These are phyloP conservation scores for Ascocoryne sarcoides DNA, from an alignment of 2,329 filamentous ascomycete genomes.

Conservation along the genomic window DNA sequence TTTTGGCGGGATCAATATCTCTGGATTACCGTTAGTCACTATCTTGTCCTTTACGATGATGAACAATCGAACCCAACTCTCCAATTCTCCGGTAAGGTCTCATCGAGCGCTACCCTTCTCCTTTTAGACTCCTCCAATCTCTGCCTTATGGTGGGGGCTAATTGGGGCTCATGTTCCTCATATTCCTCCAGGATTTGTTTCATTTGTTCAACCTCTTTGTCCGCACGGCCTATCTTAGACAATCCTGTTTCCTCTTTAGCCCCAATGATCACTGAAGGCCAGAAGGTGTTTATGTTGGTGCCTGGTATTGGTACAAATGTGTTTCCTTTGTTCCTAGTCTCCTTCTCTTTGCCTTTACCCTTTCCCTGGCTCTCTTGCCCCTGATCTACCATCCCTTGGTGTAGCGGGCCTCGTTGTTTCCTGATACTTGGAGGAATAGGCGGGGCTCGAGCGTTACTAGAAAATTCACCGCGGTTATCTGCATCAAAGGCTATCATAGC, in stretches of 20 bases:
- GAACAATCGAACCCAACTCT: slow-evolving; percentile 16
- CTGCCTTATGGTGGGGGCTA: slow-evolving; percentile 8
- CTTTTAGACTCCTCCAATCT: slow-evolving; percentile 25
- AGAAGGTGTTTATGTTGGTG: slow-evolving; percentile 2
- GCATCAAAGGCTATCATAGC: too few species aligned
- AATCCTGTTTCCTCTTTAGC: slow-evolving; percentile 10
- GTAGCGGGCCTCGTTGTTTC: too few species aligned
- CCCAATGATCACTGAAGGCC: slow-evolving; percentile 9
- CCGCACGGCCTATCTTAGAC: slow-evolving; percentile 11
- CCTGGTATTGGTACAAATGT: too few species aligned
- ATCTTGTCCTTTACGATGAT: neutral
- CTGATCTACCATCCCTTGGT: too few species aligned
- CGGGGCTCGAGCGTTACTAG: too few species aligned
- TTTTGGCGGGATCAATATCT: slow-evolving; percentile 12
- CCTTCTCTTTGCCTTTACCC: neutral
- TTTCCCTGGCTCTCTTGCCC: too few species aligned
- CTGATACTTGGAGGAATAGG: neutral
- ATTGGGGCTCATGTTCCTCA: slow-evolving; percentile 6
- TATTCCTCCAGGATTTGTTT: slow-evolving; percentile 9
- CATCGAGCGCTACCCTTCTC: neutral
- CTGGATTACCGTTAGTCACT: slow-evolving; percentile 2
- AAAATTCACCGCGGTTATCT: too few species aligned
- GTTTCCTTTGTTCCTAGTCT: too few species aligned
- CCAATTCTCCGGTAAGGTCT: too few species aligned
- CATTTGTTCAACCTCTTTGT: slow-evolving; percentile 12